A percentile compares a stretch with the other conserved stretches of the same genome.
These are phyloP conservation scores for Senna siamea DNA, from an alignment of 306 rosid genomes.

Conservation along the genomic window DNA sequence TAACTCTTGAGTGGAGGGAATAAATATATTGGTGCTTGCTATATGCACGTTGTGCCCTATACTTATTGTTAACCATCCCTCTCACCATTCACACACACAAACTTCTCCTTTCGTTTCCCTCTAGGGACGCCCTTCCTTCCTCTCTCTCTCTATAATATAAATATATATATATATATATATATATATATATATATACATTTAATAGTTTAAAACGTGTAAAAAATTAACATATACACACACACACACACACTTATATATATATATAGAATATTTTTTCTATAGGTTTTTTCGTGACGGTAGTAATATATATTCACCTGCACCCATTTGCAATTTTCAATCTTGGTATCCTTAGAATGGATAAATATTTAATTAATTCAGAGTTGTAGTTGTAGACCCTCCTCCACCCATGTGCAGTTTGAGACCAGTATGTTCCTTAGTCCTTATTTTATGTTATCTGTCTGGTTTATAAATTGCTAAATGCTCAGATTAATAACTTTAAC, in stretches of 20 bases:
- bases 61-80: conserved; percentile 41
- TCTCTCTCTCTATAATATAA: too few relatives aligned
- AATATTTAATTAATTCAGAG: conserved; percentile 16
- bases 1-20: too few relatives aligned
- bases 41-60: conserved; percentile 29
- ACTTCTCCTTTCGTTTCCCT: conserved; percentile 57
- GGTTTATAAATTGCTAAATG: not conserved
- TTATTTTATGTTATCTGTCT: not conserved
- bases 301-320: conserved; percentile 31
- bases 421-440: too few relatives aligned
- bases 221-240: too few relatives aligned
- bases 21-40: not conserved
- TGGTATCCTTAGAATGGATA: not conserved
- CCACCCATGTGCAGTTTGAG: conserved; percentile 13
- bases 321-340: conserved; percentile 28
- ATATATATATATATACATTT: too few relatives aligned
- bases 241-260: too few relatives aligned
- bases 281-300: too few relatives aligned
- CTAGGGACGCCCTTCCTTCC: conserved; percentile 32
- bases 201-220: too few relatives aligned
- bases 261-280: too few relatives aligned
- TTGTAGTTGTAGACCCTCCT: conserved; percentile 4
- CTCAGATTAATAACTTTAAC: too few relatives aligned
- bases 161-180: too few relatives aligned
- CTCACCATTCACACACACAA: conserved; percentile 59